phyloP scores from a whole-genome alignment of 805 yeast genomes.

The Grigorovia humatica region DNA sequence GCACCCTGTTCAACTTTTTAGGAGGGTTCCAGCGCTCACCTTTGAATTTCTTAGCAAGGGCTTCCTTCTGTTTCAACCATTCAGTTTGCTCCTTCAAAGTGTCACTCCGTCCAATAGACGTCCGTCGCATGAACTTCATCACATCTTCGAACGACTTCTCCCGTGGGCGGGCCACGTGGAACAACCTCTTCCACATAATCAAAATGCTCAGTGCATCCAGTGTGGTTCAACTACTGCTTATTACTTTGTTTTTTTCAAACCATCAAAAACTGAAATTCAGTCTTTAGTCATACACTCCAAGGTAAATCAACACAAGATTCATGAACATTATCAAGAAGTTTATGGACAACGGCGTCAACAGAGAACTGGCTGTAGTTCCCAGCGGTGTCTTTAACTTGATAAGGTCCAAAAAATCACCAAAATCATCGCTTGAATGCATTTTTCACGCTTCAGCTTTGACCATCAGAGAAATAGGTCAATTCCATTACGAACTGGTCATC shows the following conservation, averaged over 20 bases:
- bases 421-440: conserved; percentile 74
- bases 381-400: conserved; percentile 70
- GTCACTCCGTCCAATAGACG: background rate
- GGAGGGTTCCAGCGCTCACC: conserved; percentile 56
- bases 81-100: conserved; percentile 30
- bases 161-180: background rate
- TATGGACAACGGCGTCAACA: conserved; percentile 44
- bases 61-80: conserved; percentile 63
- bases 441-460: conserved; percentile 72
- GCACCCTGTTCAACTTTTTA: conserved; percentile 53
- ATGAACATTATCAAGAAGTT: conserved; percentile 71
- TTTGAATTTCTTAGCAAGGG: conserved; percentile 51
- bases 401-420: conserved; percentile 71
- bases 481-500: conserved; percentile 59
- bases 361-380: conserved; percentile 59
- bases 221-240: too few species aligned
- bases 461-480: conserved; percentile 58
- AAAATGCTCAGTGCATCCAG: background rate
- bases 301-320: background rate
- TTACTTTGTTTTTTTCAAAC: background rate
- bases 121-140: background rate
- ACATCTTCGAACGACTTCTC: background rate
- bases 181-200: background rate
- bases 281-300: too few species aligned
- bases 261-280: background rate